These are phyloP conservation scores for Paramyrothecium sp. DNA, from an alignment of 2,329 filamentous ascomycete genomes.

Conservation along the genomic window DNA sequence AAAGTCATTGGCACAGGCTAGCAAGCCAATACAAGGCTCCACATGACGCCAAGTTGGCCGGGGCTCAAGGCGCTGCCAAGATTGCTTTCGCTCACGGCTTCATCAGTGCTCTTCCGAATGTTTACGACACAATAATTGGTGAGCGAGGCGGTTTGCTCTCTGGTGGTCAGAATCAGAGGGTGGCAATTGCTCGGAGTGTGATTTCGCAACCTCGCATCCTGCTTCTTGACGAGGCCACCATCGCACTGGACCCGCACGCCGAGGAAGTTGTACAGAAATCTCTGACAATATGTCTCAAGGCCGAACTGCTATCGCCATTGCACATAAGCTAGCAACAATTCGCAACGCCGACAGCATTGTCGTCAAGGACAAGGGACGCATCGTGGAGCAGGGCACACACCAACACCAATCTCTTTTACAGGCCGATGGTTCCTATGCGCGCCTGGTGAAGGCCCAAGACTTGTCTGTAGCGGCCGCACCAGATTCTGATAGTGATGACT, in stretches of 20 bases:
- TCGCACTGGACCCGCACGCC: constrained; percentile 38
- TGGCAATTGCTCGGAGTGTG: neutral
- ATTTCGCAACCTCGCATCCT: neutral
- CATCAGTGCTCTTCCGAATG: neutral
- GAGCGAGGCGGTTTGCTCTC: neutral
- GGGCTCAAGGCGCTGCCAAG: neutral
- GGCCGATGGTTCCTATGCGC: constrained; percentile 41
- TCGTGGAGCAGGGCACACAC: constrained; percentile 54
- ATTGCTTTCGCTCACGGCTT: neutral
- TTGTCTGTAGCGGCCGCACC: constrained; percentile 7
- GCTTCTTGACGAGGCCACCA: constrained; percentile 25
- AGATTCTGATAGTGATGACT: too few species aligned
- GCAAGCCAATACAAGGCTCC: too few species aligned
- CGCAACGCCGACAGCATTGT: constrained; percentile 60
- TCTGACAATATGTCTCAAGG: constrained; percentile 48
- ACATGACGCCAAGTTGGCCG: neutral
- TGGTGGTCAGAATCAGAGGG: neutral
- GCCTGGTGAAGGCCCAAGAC: constrained; percentile 38
- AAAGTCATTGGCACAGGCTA: too few species aligned
- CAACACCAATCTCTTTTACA: constrained; percentile 50
- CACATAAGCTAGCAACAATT: constrained; percentile 53
- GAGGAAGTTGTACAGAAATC: constrained; percentile 48
- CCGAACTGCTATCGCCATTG: constrained; percentile 61
- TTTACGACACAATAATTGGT: neutral
- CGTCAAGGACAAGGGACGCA: constrained; percentile 53